Conservation (phyloP, 164 flowering plant genomes). For the Piper longum region DNA sequence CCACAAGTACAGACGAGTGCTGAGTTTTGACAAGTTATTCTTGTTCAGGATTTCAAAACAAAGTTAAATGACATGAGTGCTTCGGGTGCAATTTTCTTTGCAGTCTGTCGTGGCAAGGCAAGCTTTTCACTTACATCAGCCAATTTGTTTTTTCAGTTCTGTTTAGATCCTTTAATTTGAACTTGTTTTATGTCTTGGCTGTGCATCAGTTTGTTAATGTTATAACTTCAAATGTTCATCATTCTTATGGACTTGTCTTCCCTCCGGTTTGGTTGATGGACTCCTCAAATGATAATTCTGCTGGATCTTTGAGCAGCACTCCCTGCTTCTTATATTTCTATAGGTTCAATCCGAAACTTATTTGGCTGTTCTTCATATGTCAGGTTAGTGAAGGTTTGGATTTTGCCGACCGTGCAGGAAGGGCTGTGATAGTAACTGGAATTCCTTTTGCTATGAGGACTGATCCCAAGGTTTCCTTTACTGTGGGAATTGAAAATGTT, state of each 20-base stretch:
- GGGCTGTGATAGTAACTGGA: conserved; percentile 90
- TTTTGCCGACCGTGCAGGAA: conserved; percentile 94
- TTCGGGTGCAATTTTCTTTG: conserved; percentile 92
- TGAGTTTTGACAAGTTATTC: neutral
- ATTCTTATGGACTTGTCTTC: too few species aligned
- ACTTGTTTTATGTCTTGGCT: neutral
- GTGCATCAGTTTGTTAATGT: too few species aligned
- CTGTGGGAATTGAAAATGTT: neutral
- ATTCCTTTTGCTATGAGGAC: conserved; percentile 74
- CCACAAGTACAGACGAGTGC: neutral
- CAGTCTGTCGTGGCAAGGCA: conserved; percentile 98
- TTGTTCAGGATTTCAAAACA: conserved; percentile 66
- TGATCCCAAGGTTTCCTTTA: conserved; percentile 71
- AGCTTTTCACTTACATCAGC: conserved; percentile 2
- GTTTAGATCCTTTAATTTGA: neutral
- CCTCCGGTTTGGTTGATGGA: neutral
- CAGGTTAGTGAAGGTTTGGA: conserved; percentile 99
- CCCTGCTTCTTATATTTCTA: too few species aligned
- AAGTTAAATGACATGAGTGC: conserved; percentile 62
- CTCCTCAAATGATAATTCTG: neutral
- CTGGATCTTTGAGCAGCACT: neutral
- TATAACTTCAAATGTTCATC: too few species aligned
- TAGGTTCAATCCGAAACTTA: neutral
- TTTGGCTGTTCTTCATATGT: neutral
- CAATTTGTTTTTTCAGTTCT: too few species aligned